A percentile compares a stretch with the other conserved stretches of the same genome.
Conservation (phyloP, 2,329 filamentous ascomycete species). For the Ascosphaera apis region DNA sequence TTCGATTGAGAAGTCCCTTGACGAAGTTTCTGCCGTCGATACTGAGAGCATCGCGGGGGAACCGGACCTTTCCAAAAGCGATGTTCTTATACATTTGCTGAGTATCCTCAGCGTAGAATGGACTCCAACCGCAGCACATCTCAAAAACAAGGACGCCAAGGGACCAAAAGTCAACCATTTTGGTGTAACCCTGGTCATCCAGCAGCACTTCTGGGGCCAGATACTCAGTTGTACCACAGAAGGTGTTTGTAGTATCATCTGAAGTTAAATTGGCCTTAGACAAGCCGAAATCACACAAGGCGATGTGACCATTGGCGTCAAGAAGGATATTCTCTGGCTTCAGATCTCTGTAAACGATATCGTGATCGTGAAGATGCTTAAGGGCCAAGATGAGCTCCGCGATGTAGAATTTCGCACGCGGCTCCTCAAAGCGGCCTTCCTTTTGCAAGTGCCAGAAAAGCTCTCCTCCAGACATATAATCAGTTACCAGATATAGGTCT, state of each 20-base stretch:
- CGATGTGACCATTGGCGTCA: conserved; percentile 93
- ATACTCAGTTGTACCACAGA: conserved; percentile 96
- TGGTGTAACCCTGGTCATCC: conserved; percentile 93
- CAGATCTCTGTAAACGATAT: conserved; percentile 92
- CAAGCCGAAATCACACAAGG: conserved; percentile 87
- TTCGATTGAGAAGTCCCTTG: conserved; percentile 88
- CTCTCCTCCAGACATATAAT: conserved; percentile 98
- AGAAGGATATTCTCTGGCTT: conserved; percentile 96
- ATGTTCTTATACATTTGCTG: conserved; percentile 99
- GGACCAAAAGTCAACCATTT: conserved; percentile 99
- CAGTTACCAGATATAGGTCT: conserved; percentile 92
- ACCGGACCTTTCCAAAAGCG: conserved; percentile 92
- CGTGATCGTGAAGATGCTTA: conserved; percentile 84
- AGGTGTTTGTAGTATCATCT: conserved; percentile 95
- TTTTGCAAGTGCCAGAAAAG: conserved; percentile 98
- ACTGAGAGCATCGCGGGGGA: conserved; percentile 81
- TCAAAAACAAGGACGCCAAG: conserved; percentile 93
- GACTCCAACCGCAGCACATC: conserved; percentile 99
- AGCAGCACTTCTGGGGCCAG: conserved; percentile 84
- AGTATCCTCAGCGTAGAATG: conserved; percentile 95
- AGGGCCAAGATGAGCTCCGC: conserved; percentile 89
- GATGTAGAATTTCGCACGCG: conserved; percentile 94
- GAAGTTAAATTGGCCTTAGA: conserved; percentile 95
- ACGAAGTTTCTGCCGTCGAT: conserved; percentile 94
- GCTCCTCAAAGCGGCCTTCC: conserved; percentile 86